These are phyloP conservation scores for Sporothrix variecibatus DNA, from an alignment of 2,329 filamentous ascomycete species.

Conservation along the genomic window DNA sequence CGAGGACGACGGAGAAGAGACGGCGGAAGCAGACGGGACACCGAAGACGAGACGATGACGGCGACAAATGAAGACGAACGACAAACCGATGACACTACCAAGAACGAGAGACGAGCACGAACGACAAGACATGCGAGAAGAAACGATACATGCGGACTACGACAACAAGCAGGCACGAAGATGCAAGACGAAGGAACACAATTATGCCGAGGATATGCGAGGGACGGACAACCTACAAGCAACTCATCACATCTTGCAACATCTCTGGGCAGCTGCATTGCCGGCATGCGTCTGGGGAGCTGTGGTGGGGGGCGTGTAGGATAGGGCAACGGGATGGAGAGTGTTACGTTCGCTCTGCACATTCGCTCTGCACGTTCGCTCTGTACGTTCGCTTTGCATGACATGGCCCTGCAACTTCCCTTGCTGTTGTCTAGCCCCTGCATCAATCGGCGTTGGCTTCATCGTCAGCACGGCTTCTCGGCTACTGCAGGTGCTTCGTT, in stretches of 20 bases:
- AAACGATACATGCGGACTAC: background rate
- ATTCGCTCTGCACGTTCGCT: background rate
- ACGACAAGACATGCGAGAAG: background rate
- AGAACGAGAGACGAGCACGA: background rate
- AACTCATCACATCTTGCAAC: background rate
- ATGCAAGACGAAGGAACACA: background rate
- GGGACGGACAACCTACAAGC: background rate
- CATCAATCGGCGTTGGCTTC: background rate
- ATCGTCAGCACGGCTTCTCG: background rate
- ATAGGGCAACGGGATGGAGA: background rate
- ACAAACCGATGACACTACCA: background rate
- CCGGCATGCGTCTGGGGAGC: background rate
- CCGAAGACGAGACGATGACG: background rate
- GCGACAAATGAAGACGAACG: too few species aligned
- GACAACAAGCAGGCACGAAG: background rate
- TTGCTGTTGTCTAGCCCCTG: background rate
- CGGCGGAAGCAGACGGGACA: background rate
- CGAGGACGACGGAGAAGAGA: too few species aligned
- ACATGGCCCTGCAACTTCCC: background rate
- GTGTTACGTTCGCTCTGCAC: background rate
- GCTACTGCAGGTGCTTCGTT: background rate
- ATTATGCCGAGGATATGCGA: background rate
- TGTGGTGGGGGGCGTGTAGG: background rate
- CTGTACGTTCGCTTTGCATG: background rate
- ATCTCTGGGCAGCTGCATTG: background rate